A percentile compares a stretch with the other conserved stretches of the same genome.
Conservation (phyloP, 2,329 filamentous ascomycete species). For the Diplodia corticola region DNA sequence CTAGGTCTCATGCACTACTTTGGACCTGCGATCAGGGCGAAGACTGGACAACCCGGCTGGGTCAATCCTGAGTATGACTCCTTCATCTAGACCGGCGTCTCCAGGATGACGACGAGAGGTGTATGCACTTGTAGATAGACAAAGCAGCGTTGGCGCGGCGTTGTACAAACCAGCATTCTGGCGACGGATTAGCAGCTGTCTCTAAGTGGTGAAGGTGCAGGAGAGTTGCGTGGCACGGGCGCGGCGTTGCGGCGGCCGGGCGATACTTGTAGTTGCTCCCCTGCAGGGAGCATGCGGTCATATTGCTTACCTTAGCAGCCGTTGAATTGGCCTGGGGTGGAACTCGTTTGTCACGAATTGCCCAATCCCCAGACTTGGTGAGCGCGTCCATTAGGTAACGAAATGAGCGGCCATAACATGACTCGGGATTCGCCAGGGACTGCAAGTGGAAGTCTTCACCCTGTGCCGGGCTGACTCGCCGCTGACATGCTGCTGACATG, state of each 20-base stretch:
- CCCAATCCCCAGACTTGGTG: conserved; percentile 16
- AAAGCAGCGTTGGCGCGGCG: neutral
- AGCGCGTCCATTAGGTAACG: conserved; percentile 15
- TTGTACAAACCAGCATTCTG: neutral
- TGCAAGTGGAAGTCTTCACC: neutral
- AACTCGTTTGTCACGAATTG: conserved; percentile 15
- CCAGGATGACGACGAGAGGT: neutral
- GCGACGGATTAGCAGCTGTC: neutral
- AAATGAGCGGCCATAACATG: neutral
- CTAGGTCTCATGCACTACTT: conserved; percentile 30
- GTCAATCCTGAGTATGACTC: conserved; percentile 27
- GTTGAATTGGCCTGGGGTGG: conserved; percentile 9
- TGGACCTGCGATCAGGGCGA: conserved; percentile 27
- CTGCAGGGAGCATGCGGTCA: conserved; percentile 5
- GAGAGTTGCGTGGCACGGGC: neutral
- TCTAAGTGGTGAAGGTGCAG: neutral
- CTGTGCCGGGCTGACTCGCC: neutral
- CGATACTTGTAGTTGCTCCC: conserved; percentile 5
- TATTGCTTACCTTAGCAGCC: conserved; percentile 9
- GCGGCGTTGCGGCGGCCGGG: neutral
- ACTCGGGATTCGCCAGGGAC: neutral
- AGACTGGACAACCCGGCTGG: conserved; percentile 25
- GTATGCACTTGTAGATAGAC: neutral
- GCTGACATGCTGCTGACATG: too few species aligned
- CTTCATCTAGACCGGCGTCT: neutral